phyloP scores from a whole-genome alignment of 306 rosid genomes.

The Rubus parviflorus region DNA sequence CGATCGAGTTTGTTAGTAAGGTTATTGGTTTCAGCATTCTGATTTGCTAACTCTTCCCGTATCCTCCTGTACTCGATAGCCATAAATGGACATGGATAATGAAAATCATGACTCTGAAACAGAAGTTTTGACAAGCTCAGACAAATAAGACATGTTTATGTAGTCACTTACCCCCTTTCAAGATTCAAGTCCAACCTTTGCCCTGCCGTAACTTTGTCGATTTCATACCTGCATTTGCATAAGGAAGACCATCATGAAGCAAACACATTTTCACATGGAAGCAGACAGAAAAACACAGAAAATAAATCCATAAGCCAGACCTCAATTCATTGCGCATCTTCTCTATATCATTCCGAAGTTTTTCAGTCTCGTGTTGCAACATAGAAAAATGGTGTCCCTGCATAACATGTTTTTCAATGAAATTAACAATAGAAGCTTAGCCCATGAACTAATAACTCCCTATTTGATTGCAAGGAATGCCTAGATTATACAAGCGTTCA shows the following conservation, averaged over 20 bases:
- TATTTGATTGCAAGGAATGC: constrained; percentile 7
- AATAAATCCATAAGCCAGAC: constrained; percentile 32
- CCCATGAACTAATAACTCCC: constrained; percentile 19
- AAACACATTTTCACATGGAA: constrained; percentile 7
- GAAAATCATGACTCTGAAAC: constrained; percentile 3
- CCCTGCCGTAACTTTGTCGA: constrained; percentile 91
- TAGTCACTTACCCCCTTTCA: constrained; percentile 69
- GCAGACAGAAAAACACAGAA: constrained; percentile 4
- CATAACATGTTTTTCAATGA: constrained; percentile 24
- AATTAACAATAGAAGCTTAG: constrained; percentile 9
- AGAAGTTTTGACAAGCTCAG: constrained; percentile 13
- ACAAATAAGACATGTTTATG: background rate
- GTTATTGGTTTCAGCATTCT: constrained; percentile 82
- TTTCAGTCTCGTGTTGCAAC: constrained; percentile 91
- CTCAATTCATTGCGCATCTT: constrained; percentile 95
- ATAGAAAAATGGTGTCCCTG: constrained; percentile 93
- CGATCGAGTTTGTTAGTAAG: constrained; percentile 90
- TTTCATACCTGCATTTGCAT: constrained; percentile 67
- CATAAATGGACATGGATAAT: background rate
- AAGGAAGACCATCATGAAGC: constrained; percentile 20
- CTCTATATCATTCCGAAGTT: constrained; percentile 82
- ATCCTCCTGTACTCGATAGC: constrained; percentile 66
- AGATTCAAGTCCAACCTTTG: constrained; percentile 96
- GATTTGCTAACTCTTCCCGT: constrained; percentile 81
- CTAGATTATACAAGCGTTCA: background rate